phyloP scores from a whole-genome alignment of 2,329 filamentous ascomycete genomes.

The Pseudocercospora pini-densiflorae region DNA sequence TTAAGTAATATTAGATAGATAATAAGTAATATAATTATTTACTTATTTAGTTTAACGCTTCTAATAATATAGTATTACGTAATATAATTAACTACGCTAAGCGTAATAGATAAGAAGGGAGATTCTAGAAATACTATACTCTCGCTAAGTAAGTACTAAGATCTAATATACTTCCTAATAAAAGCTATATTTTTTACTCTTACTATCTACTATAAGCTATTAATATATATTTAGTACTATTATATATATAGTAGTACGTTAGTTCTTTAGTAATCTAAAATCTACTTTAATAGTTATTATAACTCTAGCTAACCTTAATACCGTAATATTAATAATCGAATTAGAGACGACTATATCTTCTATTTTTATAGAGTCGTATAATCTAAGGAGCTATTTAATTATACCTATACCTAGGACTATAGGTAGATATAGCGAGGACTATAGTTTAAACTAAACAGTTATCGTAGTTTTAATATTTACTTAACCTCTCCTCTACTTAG shows the following conservation, averaged over 20 bases:
- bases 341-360: neutral
- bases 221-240: neutral
- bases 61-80: too few relatives aligned
- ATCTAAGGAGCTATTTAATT: neutral
- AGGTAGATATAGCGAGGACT: too few relatives aligned
- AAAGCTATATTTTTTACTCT: neutral
- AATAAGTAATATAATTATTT: too few relatives aligned
- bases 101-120: neutral
- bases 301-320: neutral
- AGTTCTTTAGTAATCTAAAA: slow-evolving; percentile 2
- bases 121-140: neutral
- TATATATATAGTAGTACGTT: neutral
- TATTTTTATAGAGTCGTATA: neutral
- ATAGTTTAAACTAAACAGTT: too few relatives aligned
- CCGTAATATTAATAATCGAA: neutral
- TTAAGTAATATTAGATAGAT: too few relatives aligned
- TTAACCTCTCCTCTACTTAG: too few relatives aligned
- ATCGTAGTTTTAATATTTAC: too few relatives aligned
- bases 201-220: neutral
- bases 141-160: neutral
- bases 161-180: neutral
- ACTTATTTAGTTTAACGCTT: too few relatives aligned
- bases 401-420: too few relatives aligned
- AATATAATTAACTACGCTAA: too few relatives aligned
- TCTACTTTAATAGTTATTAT: slow-evolving; percentile 2